Evolutionary conservation across 148 eudicot genomes (phyloP), one percentile per base, ranked within the genome.

Genomic region (Selenicereus undatus): DNA sequence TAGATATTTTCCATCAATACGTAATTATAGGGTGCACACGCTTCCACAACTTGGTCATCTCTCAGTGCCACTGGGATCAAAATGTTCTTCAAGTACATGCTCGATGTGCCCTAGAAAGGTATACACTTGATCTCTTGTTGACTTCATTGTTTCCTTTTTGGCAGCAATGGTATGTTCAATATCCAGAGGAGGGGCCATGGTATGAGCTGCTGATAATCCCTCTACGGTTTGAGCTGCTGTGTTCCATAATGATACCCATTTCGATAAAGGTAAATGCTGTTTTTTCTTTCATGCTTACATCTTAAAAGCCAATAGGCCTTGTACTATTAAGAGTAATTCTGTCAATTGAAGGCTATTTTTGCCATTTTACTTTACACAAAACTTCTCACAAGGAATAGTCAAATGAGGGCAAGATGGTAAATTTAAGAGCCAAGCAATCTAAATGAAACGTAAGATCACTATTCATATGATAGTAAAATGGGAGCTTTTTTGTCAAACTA

Each of bases 221-320:
- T 74, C 86, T 96, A 62, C 91, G 98, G 65, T 96, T 96, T 91
- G 99, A 96, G 90, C 94, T 96, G 83, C 94, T 96, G 74, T 96
- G 98, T 82, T 96, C 99, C 78, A 93, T 96, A 85, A 96, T 96
- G 99, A 96, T 96, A 85, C 99, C 99, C 24, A 96, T 96, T 84
- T 96, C 99, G 50, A 90, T 96, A 82, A 96, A 96, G 99, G 99
- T 96, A 82, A 76, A 51, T 24, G 77, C 76, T 56, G 54, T 64
- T 16, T 78, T 16, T 78, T 32, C 29, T n/a, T 64, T 29, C 32
- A 32, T 32, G 1, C 32, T 32, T 32, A 32, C 2, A 32, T 32
- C 32, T 32, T 32, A 32, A 32, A 32, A 32, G 32, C 32, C 32
- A 32, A 32, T 32, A 32, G 32, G 32, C 32, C 2, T 32, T 32